Base-by-base conservation (phyloP, 768 basidiomycete species). In the Lactarius psammicola region DNA sequence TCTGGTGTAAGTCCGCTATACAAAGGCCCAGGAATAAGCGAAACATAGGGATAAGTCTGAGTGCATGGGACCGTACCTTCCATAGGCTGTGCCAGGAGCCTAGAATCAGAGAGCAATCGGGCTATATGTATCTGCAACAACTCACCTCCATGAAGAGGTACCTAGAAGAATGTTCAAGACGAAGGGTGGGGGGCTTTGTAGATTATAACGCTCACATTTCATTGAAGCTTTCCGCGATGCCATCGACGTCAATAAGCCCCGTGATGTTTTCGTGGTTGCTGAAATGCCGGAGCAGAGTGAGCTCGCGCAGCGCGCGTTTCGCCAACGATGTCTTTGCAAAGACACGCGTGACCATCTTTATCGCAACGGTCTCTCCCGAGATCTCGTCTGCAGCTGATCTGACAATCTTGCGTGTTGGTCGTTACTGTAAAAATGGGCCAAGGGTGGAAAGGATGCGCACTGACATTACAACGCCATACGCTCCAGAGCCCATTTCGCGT, bases 121-220 rank as follows among this genome's bases (percentile, higher is more conserved):
- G 8, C 28, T 28, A 55, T 31, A 34, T 44, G 44, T 23, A 33
- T 10, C 20, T 11, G 30, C 49, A 51, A 44, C 18, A 15, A 69
- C 80, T 58, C 76, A 94, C 94, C 90, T 98, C 95, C 92, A 98
- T 96, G 77, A 96, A 98, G 68, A 98, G 89, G 77, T 98, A 97
- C 73, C 95, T 96, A 36, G 33, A 49, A n/a, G 65, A 44, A 38
- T 59, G 40, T 62, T 53, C 57, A 63, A 62, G 33, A 17, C 36
- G 23, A n/a, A 42, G 51, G 26, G 63, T 46, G 11, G 30, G 9
- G 5, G 31, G n/a, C 10, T 26, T 31, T 3, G 26, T 18, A 30
- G 6, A 31, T n/a, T 28, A 28, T n/a, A 18, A 23, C 17, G 74
- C 80, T 78, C 79, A 95, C 94, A 98, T 89, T 78, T 98, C 95